Evolutionary conservation across 257 asterid species (phyloP).

Genomic region (Mitragyna speciosa): DNA sequence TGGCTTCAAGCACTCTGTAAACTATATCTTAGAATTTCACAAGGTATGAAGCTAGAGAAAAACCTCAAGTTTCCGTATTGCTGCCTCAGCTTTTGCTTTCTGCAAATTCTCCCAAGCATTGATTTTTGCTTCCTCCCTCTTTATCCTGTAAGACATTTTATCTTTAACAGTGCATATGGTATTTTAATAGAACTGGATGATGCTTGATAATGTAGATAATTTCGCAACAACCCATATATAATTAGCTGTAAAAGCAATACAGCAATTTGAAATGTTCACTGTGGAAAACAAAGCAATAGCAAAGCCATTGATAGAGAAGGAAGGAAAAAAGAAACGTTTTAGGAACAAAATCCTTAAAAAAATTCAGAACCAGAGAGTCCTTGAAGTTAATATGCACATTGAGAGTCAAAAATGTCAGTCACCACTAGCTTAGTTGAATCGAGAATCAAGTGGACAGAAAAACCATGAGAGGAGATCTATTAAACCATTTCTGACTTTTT

Average conservation of each 20-base stretch:
- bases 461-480: background rate
- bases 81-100: conserved; percentile 89
- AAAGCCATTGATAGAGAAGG: background rate
- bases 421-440: background rate
- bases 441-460: background rate
- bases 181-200: background rate
- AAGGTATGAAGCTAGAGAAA: conserved; percentile 9
- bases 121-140: conserved; percentile 72
- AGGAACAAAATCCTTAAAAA: no score
- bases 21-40: background rate
- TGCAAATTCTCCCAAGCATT: conserved; percentile 90
- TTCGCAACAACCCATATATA: background rate
- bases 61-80: conserved; percentile 74
- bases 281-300: background rate
- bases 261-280: background rate
- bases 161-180: background rate
- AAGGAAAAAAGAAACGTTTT: background rate
- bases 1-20: background rate
- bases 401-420: background rate
- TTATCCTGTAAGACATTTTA: conserved; percentile 39
- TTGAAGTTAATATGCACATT: background rate
- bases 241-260: background rate
- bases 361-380: background rate
- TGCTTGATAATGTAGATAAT: background rate
- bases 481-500: background rate